Evolutionary conservation across 2,329 filamentous ascomycete genomes (phyloP).

Genomic region (Clarireedia homoeocarpa): DNA sequence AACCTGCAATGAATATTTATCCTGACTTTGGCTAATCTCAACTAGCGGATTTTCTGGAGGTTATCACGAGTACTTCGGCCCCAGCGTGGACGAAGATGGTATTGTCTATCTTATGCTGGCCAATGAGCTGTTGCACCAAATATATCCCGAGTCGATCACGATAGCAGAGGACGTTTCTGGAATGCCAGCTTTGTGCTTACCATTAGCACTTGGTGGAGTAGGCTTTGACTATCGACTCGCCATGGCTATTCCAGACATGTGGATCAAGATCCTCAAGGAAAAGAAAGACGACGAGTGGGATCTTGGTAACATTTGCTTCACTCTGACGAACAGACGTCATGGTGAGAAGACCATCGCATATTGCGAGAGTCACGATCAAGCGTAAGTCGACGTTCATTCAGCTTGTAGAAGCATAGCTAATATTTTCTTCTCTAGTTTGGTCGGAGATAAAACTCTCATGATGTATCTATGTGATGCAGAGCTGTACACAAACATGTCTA

Average conservation of each 20-base stretch:
- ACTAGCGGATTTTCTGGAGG: conserved; percentile 89
- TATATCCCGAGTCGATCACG: conserved; percentile 83
- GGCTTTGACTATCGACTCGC: conserved; percentile 96
- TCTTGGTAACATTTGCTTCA: conserved; percentile 75
- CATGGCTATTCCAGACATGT: conserved; percentile 98
- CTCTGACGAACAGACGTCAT: conserved; percentile 84
- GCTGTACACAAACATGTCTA: conserved; percentile 97
- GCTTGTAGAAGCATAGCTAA: conserved; percentile 15
- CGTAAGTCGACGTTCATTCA: conserved; percentile 50
- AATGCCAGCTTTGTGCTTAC: conserved; percentile 93
- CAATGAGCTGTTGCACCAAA: conserved; percentile 87
- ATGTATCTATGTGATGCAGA: conserved; percentile 98
- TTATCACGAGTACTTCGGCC: conserved; percentile 96
- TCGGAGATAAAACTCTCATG: conserved; percentile 93
- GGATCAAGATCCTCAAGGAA: conserved; percentile 98
- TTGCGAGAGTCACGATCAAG: conserved; percentile 94
- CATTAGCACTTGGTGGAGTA: conserved; percentile 77
- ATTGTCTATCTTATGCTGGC: conserved; percentile 93
- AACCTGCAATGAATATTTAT: neutral
- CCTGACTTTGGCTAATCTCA: no score
- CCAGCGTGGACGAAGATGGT: conserved; percentile 83
- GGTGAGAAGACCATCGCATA: conserved; percentile 99
- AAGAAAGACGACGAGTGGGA: conserved; percentile 83
- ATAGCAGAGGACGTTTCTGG: conserved; percentile 96
- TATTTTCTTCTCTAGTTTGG: conserved; percentile 52